These are phyloP conservation scores for Colletotrichum tamarilloi DNA, from an alignment of 2,329 filamentous ascomycete genomes.

Conservation along the genomic window DNA sequence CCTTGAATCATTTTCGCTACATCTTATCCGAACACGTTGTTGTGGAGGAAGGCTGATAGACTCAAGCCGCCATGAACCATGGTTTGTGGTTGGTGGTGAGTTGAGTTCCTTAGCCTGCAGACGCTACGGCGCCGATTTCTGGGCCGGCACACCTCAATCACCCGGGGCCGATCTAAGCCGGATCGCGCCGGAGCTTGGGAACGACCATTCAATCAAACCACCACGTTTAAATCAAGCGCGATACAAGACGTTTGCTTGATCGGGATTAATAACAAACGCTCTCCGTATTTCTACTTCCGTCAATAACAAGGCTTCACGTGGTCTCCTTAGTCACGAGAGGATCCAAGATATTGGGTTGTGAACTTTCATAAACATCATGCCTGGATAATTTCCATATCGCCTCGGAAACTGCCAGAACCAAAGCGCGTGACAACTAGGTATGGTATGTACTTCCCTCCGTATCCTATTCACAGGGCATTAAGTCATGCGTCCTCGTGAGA, in stretches of 20 bases:
- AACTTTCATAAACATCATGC: conserved; percentile 29
- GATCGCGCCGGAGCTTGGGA: neutral
- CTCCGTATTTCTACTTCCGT: no score
- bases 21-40: conserved; percentile 7
- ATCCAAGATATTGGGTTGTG: neutral
- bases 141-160: neutral
- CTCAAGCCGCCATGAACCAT: neutral
- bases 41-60: neutral
- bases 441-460: conserved; percentile 31
- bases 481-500: neutral
- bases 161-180: conserved; percentile 16
- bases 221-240: neutral
- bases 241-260: neutral
- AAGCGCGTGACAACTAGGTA: conserved; percentile 20
- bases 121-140: conserved; percentile 7
- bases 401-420: conserved; percentile 26
- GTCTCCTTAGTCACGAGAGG: neutral
- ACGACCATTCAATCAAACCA: neutral
- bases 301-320: neutral
- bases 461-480: conserved; percentile 23
- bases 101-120: neutral
- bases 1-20: conserved; percentile 69
- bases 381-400: conserved; percentile 30
- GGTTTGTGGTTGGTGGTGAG: neutral
- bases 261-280: no score